Evolutionary conservation across 163 green algal species (phyloP), one percentile per base, ranked within the genome.

Genomic region (Volvox carteri): DNA sequence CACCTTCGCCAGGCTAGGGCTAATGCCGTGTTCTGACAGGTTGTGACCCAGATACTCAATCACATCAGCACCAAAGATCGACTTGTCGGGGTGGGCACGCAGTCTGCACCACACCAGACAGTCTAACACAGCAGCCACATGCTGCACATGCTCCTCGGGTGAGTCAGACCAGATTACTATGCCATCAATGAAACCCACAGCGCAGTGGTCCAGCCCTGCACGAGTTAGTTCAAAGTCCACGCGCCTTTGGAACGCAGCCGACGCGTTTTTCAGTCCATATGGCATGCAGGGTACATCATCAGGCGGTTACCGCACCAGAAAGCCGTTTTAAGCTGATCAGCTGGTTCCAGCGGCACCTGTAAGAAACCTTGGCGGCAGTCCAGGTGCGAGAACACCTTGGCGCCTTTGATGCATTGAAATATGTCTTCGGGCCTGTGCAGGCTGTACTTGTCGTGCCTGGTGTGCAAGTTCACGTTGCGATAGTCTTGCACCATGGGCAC

Each of bases 81-180:
- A 76, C 68, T 91, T 91, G 65, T 35, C 28, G 5, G 86, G 86
- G 44, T 91, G 86, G 23, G 52, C 50, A 21, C 50, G 50, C 6
- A 87, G 58, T 5, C 78, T 50, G 0, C 28, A 39, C 11, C 2
- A 16, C 5, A 48, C 14, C 25, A 91, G 86, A 33, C 7, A 23
- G 9, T 80, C 54, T 12, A 92, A 65, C 25, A 92, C 80, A 30
- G 77, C 60, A 14, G 7, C 23, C 19, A 92, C 35, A 42, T 94
- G 46, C 41, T 76, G 1, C 0, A 89, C 19, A 58, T 94, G 91
- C 89, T 92, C 42, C 77, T 76, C 39, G 3, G 56, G 23, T 9
- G 78, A 44, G 21, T 44, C 14, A 46, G 23, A 48, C 7, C 11
- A 76, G 28, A 75, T 76, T 2, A 86, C 33, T 4, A 86, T 11